Conservation (phyloP, 73 alveolate species). For the Tetrahymena borealis region DNA sequence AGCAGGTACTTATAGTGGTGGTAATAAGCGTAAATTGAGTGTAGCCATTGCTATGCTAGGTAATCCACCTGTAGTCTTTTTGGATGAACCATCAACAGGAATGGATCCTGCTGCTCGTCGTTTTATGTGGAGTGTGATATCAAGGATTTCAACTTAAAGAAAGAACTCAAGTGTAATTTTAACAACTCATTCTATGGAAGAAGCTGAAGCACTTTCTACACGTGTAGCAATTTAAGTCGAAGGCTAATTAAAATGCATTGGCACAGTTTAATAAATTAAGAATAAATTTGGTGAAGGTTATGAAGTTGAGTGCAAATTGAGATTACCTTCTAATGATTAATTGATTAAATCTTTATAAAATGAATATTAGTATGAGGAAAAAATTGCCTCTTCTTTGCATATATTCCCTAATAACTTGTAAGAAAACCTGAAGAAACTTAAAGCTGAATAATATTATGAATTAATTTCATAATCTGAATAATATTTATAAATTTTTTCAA, state of each 20-base stretch:
- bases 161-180: slow-evolving; percentile 81
- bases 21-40: slow-evolving; percentile 93
- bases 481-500: slow-evolving; percentile 1
- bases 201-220: slow-evolving; percentile 89
- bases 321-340: slow-evolving; percentile 52
- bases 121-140: slow-evolving; percentile 96
- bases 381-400: not conserved
- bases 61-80: slow-evolving; percentile 97
- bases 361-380: not conserved
- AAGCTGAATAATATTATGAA: slow-evolving; percentile 3
- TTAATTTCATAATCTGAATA: slow-evolving; percentile 21
- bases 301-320: slow-evolving; percentile 76
- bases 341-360: not conserved
- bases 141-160: slow-evolving; percentile 82
- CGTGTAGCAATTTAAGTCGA: slow-evolving; percentile 91
- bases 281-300: slow-evolving; percentile 90
- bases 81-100: slow-evolving; percentile 98
- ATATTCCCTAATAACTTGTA: not conserved
- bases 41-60: slow-evolving; percentile 98
- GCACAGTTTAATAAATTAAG: slow-evolving; percentile 83
- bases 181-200: slow-evolving; percentile 96
- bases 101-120: slow-evolving; percentile 98
- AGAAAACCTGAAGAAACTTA: not conserved
- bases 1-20: slow-evolving; percentile 92
- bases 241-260: slow-evolving; percentile 89